Evolutionary conservation across 176 grass and related monocot genomes (phyloP).

Genomic region (Secale cereale): DNA sequence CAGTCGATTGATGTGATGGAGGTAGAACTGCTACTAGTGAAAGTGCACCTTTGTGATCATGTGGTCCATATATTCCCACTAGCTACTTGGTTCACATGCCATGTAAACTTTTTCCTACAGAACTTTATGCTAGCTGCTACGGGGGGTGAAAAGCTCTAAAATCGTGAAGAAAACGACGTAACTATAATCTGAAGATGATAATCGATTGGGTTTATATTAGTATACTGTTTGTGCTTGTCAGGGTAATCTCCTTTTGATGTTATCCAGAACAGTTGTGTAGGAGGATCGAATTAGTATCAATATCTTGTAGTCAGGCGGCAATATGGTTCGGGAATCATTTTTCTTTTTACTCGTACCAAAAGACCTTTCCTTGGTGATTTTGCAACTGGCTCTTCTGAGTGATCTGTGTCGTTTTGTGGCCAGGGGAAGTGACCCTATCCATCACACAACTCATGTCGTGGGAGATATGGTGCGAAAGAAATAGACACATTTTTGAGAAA

Average conservation of each 20-base stretch:
- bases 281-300: background rate
- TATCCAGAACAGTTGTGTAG: background rate
- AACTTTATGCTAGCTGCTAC: conserved; percentile 14
- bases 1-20: conserved; percentile 38
- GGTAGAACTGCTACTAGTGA: conserved; percentile 40
- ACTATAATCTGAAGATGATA: background rate
- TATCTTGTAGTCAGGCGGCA: too few relatives aligned
- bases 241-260: background rate
- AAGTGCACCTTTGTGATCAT: conserved; percentile 13
- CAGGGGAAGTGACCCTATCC: too few relatives aligned
- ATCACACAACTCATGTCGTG: too few relatives aligned
- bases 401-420: too few relatives aligned
- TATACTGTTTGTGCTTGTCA: background rate
- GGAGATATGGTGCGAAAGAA: too few relatives aligned
- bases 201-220: background rate
- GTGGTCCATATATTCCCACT: conserved; percentile 40
- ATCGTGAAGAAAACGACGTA: background rate
- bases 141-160: background rate
- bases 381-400: too few relatives aligned
- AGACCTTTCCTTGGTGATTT: too few relatives aligned
- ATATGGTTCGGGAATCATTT: too few relatives aligned
- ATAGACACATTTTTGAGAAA: too few relatives aligned
- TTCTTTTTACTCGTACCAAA: background rate
- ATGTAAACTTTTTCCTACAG: background rate
- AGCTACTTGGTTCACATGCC: background rate